Conservation (phyloP, 1,284 basidiomycete genomes). For the Apiotrichum gracile region DNA sequence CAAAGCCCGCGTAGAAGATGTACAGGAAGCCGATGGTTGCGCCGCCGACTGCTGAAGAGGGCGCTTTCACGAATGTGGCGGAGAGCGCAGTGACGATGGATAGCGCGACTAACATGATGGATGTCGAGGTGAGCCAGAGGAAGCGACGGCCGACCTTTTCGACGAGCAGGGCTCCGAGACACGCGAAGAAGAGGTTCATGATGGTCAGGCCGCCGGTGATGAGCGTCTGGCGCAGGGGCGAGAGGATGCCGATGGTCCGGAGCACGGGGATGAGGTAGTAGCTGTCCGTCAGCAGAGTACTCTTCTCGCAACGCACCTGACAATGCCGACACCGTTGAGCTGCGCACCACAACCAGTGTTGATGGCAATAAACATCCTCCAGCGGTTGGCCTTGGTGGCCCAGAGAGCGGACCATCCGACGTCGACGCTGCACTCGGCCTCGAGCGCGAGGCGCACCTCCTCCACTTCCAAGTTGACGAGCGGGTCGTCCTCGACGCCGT, state of each 20-base stretch:
- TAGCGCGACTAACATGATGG: slow-evolving; percentile 27
- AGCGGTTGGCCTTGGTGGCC: no score
- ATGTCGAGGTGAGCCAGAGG: slow-evolving; percentile 29
- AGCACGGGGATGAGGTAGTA: no score
- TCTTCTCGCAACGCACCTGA: no score
- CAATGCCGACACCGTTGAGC: no score
- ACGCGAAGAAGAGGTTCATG: slow-evolving; percentile 1
- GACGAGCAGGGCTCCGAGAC: slow-evolving; percentile 20
- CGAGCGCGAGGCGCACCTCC: slow-evolving; percentile 1
- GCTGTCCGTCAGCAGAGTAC: no score
- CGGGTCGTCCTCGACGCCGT: slow-evolving; percentile 19
- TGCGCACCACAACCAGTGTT: no score
- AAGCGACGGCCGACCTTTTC: slow-evolving; percentile 27
- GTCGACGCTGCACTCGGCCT: slow-evolving; percentile 31
- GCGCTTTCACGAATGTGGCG: no score
- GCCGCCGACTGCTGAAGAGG: slow-evolving; percentile 8
- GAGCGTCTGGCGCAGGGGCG: slow-evolving; percentile 60
- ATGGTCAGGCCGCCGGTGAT: slow-evolving; percentile 60
- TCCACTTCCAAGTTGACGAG: slow-evolving; percentile 22
- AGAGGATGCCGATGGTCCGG: slow-evolving; percentile 45
- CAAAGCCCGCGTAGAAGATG: slow-evolving; percentile 50
- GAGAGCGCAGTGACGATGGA: slow-evolving; percentile 17
- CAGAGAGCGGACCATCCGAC: no score
- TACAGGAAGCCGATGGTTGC: slow-evolving; percentile 36
- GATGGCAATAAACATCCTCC: no score